Evolutionary conservation across 2,329 filamentous ascomycete genomes (phyloP).

Genomic region (Plenodomus biglobosus): DNA sequence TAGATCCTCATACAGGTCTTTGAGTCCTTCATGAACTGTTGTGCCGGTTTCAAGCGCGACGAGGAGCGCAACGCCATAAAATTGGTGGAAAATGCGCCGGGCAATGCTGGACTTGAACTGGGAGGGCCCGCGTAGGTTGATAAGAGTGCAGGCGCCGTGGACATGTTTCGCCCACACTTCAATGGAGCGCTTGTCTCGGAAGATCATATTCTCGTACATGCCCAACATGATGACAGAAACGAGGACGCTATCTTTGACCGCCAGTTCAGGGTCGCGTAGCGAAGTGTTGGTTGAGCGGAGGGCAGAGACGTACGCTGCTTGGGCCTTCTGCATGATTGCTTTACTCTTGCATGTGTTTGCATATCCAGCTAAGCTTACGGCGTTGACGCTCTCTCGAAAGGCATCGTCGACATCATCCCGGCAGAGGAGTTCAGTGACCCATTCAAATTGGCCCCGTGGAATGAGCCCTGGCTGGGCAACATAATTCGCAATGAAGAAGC

Average conservation of each 20-base stretch:
- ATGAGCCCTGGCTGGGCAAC: conserved; percentile 25
- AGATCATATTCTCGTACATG: conserved; percentile 39
- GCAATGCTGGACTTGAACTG: conserved; percentile 25
- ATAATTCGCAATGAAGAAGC: conserved; percentile 36
- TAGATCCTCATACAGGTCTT: conserved; percentile 23
- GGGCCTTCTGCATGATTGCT: conserved; percentile 27
- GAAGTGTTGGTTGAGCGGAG: conserved; percentile 29
- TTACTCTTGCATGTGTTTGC: conserved; percentile 28
- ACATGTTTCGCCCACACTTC: conserved; percentile 38
- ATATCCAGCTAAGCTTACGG: conserved; percentile 28
- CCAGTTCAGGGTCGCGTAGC: conserved; percentile 16
- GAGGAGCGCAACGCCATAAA: conserved; percentile 29
- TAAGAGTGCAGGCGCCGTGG: conserved; percentile 34
- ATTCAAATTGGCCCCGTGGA: conserved; percentile 33
- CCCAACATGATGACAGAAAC: conserved; percentile 38
- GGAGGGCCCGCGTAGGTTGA: conserved; percentile 34
- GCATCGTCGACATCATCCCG: conserved; percentile 18
- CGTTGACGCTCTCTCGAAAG: conserved; percentile 25
- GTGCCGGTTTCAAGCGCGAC: conserved; percentile 23
- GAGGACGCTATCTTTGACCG: conserved; percentile 29
- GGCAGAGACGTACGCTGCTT: conserved; percentile 27
- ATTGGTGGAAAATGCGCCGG: conserved; percentile 34
- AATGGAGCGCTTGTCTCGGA: conserved; percentile 29
- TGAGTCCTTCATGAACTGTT: conserved; percentile 19
- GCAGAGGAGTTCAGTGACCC: conserved; percentile 24